Evolutionary conservation across 257 asterid genomes (phyloP), one percentile per base, ranked within the genome.

Genomic region (Ophiorrhiza pumila): DNA sequence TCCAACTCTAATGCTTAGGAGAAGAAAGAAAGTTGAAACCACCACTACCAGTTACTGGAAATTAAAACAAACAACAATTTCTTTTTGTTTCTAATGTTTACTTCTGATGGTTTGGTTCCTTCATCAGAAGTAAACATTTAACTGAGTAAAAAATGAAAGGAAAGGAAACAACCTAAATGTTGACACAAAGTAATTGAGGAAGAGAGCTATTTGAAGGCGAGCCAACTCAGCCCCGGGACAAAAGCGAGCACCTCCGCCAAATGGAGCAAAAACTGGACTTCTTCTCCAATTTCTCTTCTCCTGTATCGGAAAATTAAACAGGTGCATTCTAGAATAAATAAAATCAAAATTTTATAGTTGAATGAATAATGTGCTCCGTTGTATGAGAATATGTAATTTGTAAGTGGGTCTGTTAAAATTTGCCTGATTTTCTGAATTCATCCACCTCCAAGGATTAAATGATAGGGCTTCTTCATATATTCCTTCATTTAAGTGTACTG

Each of bases 201-300:
- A 93, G 72, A 93, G 81, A 7, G 97, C 95, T 23, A 93, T 89
- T 78, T 90, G 98, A 81, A 92, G 97, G 65, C 98, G 95, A 53
- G 97, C 95, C 76, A 92, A 75, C 83, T 92, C 98, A 35, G 98
- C 98, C 63, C 98, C 98, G 8, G 98, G 98, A 69, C 98, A 92
- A 60, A 92, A 92, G 73, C 98, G 85, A 56, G 86, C 80, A 25
- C 98, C 98, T 74, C 98, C 98, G 15, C 98, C 98, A 72, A 90
- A 93, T 27, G 98, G 98, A 22, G 93, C 85, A 76, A 91, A 93
- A 78, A 79, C 77, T 63, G 87, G 86, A 69, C 95, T 82, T 67
- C 70, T 87, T 85, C 97, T 84, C 96, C 98, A 93, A 50, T 91
- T 93, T 74, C 97, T 83, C 86, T 90, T 93, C 76, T 91, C 96